Evolutionary conservation across 345 rosid species (phyloP).

Genomic region (Firmiana major): DNA sequence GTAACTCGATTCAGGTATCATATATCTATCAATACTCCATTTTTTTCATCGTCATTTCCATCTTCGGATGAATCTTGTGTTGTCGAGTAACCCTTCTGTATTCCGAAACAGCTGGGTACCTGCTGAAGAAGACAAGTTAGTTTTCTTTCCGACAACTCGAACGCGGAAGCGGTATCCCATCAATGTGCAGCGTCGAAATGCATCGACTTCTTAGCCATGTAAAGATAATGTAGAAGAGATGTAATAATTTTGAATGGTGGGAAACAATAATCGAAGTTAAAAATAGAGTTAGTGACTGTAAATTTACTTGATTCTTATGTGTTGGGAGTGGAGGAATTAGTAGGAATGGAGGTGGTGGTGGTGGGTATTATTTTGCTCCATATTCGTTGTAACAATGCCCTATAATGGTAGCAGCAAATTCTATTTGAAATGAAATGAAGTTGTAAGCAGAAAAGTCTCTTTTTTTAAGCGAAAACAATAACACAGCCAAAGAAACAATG

Average conservation of each 20-base stretch:
- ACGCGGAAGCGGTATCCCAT: slow-evolving; percentile 89
- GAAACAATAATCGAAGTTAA: slow-evolving; percentile 2
- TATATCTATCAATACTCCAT: neutral
- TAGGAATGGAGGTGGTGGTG: neutral
- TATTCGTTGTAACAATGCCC: slow-evolving; percentile 14
- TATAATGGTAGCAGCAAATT: neutral
- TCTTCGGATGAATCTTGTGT: neutral
- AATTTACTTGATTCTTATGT: slow-evolving; percentile 11
- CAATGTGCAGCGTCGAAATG: slow-evolving; percentile 45
- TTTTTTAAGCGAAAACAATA: too few species aligned
- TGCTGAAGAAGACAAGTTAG: slow-evolving; percentile 77
- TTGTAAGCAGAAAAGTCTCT: too few species aligned
- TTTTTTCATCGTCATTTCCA: neutral
- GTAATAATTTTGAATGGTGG: slow-evolving; percentile 5
- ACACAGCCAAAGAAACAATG: too few species aligned
- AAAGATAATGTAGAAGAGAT: slow-evolving; percentile 5
- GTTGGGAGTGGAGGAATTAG: neutral
- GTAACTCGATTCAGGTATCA: slow-evolving; percentile 53
- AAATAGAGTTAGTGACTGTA: slow-evolving; percentile 19
- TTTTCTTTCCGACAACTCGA: slow-evolving; percentile 92
- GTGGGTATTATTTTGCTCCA: neutral
- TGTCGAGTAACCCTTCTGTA: neutral
- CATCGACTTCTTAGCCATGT: slow-evolving; percentile 4
- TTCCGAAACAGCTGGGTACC: slow-evolving; percentile 68
- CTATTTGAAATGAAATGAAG: too few species aligned